phyloP scores from a whole-genome alignment of 257 asterid species.

The Lycium ferocissimum region DNA sequence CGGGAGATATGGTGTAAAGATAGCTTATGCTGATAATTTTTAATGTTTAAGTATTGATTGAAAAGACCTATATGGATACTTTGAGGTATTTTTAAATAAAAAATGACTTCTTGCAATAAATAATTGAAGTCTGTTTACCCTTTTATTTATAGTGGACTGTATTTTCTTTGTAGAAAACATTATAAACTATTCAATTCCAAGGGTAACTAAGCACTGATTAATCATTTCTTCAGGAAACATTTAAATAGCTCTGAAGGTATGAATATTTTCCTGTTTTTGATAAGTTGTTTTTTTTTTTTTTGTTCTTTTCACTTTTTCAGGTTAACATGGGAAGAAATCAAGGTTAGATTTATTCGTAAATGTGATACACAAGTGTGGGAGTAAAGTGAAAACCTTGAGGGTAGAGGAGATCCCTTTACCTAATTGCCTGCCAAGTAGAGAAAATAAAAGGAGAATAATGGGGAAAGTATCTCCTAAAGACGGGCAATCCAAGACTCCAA shows the following conservation, averaged over 20 bases:
- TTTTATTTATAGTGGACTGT: neutral
- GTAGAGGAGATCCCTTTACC: neutral
- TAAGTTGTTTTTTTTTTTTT: neutral
- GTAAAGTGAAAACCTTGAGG: neutral
- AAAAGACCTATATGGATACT: neutral
- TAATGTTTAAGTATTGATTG: neutral
- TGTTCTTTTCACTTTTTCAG: neutral
- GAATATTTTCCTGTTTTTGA: neutral
- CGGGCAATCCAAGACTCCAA: slow-evolving; percentile 50
- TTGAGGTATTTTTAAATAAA: neutral
- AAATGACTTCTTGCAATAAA: neutral
- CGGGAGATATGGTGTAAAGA: neutral
- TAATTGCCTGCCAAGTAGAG: neutral
- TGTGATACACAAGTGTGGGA: neutral
- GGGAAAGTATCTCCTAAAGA: slow-evolving; percentile 75
- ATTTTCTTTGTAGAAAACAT: neutral
- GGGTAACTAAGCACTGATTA: neutral
- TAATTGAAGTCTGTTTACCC: neutral
- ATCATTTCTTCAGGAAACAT: neutral
- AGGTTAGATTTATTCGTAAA: neutral
- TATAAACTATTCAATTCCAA: neutral
- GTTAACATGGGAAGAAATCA: slow-evolving; percentile 9
- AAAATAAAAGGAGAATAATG: slow-evolving; percentile 41
- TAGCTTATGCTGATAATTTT: neutral
- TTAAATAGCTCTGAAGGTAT: neutral